Evolutionary conservation across 108 stramenopile genomes (phyloP).

Genomic region (Skeletonema menzelii): DNA sequence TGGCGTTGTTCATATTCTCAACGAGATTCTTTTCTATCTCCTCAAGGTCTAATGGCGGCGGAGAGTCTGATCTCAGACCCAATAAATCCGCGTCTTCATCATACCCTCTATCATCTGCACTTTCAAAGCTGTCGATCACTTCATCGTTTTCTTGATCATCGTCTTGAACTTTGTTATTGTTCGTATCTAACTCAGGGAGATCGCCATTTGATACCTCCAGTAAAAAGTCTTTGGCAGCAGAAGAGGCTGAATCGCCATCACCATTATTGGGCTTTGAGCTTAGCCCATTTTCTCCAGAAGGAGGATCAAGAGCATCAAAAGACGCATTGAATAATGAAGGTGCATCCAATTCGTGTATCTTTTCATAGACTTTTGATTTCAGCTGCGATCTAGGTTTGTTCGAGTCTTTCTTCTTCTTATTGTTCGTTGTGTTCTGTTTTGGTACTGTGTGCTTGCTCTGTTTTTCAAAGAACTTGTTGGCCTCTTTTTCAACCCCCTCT

Average conservation of each 20-base stretch:
- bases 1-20: slow-evolving; percentile 41
- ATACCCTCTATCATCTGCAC: slow-evolving; percentile 37
- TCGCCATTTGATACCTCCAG: not conserved
- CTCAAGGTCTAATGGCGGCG: slow-evolving; percentile 46
- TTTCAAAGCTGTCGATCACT: slow-evolving; percentile 9
- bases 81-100: slow-evolving; percentile 46
- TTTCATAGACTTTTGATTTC: not conserved
- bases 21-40: slow-evolving; percentile 42
- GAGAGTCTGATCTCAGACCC: slow-evolving; percentile 42
- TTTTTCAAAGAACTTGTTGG: slow-evolving; percentile 30
- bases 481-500: slow-evolving; percentile 23
- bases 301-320: slow-evolving; percentile 27
- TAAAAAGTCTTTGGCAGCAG: not conserved
- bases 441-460: not conserved
- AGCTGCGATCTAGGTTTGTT: not conserved
- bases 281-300: not conserved
- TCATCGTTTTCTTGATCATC: not conserved
- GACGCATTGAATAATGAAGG: slow-evolving; percentile 14
- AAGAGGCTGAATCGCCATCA: not conserved
- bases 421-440: not conserved
- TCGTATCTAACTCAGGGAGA: not conserved
- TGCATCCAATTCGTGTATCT: not conserved
- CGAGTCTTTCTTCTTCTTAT: not conserved
- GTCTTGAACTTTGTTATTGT: not conserved
- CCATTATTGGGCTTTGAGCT: not conserved